Evolutionary conservation across 352 stramenopile species (phyloP), one percentile per base, ranked within the genome.

Genomic region (Peronosclerospora sorghi): DNA sequence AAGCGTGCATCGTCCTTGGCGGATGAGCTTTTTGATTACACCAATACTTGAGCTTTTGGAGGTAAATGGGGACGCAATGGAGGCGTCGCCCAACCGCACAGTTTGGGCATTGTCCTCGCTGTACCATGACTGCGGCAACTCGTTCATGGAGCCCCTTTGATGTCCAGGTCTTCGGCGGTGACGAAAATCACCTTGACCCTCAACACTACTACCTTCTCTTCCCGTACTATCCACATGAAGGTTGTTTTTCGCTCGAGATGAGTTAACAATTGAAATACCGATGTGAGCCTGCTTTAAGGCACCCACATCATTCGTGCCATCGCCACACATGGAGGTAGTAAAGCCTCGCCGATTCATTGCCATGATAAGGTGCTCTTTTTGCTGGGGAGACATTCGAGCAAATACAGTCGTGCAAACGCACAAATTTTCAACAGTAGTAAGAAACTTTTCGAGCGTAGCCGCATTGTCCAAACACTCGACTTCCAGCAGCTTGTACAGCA

Each of bases 31-130:
- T 21, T 98, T 92, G 35, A 82, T 87, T 12, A 77, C 73, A 57
- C 80, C 80, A 44, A 95, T 91, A 29, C 76, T 91, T 54, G 95
- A 79, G 62, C 96, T 73, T 73, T 89, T 72, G 23, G 91, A 96
- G 4, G 97, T 99, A 63, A 99, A 99, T 0, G 97, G 97, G 41
- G 96, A 98, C n/a, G 97, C 97, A 34, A 99, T 97, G 20, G 94
- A 98, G 10, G 97, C 97, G 67, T 99, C 96, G 8, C 96, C 96
- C 26, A 99, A 76, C 70, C 97, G 97, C 1, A 99, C 92, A 83
- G 98, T 95, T 8, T 95, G 76, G 43, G 94, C 73, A 47, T 90
- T 76, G 21, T 94, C 81, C 49, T 69, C 81, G 44, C 80, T 59
- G 26, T 91, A 80, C 62, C 83, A 69, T 52, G 84, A 87, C 47